Evolutionary conservation across 768 basidiomycete genomes (phyloP), one percentile per base, ranked within the genome.

Genomic region (Hygrophorus russula): DNA sequence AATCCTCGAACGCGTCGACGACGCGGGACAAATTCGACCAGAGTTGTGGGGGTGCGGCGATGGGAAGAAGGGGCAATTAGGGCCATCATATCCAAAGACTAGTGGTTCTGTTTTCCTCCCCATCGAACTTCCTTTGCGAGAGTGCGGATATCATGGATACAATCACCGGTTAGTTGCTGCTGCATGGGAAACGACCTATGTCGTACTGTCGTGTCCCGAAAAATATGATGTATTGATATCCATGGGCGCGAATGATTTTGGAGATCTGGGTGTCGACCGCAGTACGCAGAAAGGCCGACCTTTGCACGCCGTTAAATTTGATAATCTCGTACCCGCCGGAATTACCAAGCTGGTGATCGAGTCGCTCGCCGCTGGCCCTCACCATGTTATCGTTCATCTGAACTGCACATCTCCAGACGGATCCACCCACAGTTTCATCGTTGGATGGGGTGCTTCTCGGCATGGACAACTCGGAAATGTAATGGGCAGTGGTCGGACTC

Each of bases 221-320:
- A 54, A 55, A 18, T 54, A 59, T 37, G 83, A 82, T 50, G 54
- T 75, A 2, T 49, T 93, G 20, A 53, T 94, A 17, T 78, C 90
- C 2, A 80, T 92, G 70, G 93, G 93, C 1, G 71, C 79, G 1
- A 72, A 93, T 60, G 90, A 90, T 55, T 90, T 80, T 53, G 90
- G 88, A 2, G 80, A 84, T 56, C 68, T 90, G 36, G 90, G 89
- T 1, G 53, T 73, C 36, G 82, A n/a, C n/a, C n/a, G 74, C 4
- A 47, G 51, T 1, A 44, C 47, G 32, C 44, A 35, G 30, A 44
- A 45, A 45, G 38, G 27, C 8, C 49, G 36, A 18, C 53, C 63
- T 6, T 55, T 73, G 27, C 65, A 75, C 49, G 41, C 64, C 42
- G 65, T 80, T 47, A 49, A 52, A 9, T 65, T 80, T 48, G 59